These are phyloP conservation scores for Leishmania mexicana DNA, from an alignment of 208 protist genomes.

Conservation along the genomic window DNA sequence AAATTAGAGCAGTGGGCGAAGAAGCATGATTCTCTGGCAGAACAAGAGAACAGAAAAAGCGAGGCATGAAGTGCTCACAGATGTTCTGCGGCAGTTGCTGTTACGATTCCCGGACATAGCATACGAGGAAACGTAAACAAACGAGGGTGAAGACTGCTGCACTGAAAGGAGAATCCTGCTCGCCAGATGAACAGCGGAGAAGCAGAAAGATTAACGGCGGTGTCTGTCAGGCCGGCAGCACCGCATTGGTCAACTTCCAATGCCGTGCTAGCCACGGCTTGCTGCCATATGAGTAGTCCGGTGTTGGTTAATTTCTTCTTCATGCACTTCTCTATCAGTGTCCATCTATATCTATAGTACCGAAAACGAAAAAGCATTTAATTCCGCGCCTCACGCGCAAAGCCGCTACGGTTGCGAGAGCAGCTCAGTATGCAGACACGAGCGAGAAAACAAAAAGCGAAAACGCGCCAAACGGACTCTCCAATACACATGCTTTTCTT, in stretches of 20 bases:
- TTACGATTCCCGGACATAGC: not conserved
- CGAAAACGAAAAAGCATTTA: not conserved
- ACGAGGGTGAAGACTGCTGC: not conserved
- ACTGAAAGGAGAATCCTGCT: not conserved
- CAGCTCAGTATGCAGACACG: not conserved
- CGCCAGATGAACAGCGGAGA: not conserved
- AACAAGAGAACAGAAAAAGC: not conserved
- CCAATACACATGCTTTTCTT: not conserved
- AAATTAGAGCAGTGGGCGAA: not conserved
- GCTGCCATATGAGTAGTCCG: not conserved
- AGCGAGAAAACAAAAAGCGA: constrained; percentile 12
- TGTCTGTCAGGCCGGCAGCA: not conserved
- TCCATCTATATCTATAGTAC: not conserved
- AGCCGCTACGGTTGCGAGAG: not conserved
- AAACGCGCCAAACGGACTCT: not conserved
- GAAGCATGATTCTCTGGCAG: not conserved
- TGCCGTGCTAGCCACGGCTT: not conserved
- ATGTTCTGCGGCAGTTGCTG: not conserved
- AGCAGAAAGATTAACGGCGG: not conserved
- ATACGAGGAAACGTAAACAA: not conserved
- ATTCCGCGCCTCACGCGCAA: not conserved
- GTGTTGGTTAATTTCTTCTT: not conserved
- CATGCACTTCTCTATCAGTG: not conserved
- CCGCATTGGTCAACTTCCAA: not conserved
- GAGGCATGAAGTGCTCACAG: not conserved